These are phyloP conservation scores for Vanrija humicola DNA, from an alignment of 1,284 basidiomycete genomes.

Conservation along the genomic window DNA sequence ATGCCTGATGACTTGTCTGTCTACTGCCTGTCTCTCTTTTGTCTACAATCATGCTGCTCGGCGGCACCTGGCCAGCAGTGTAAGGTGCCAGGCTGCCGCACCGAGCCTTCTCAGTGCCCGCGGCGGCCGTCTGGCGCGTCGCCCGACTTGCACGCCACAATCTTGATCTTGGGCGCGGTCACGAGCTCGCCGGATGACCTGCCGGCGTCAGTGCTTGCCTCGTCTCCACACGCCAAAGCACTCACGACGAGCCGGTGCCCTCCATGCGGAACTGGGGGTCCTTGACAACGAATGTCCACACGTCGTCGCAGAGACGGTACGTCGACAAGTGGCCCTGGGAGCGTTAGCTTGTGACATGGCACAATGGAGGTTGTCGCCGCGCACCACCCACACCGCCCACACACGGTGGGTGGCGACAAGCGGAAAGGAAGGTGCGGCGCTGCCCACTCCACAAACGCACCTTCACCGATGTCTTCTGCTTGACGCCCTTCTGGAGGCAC, in stretches of 20 bases:
- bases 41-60: too few relatives aligned
- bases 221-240: neutral
- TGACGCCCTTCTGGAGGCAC: conserved; percentile 82
- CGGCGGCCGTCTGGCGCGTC: conserved; percentile 62
- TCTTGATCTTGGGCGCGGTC: conserved; percentile 76
- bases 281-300: conserved; percentile 95
- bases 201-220: neutral
- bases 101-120: conserved; percentile 8
- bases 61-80: too few relatives aligned
- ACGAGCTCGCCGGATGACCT: conserved; percentile 48
- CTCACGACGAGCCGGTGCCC: conserved; percentile 55
- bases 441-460: conserved; percentile 50
- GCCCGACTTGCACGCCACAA: conserved; percentile 91
- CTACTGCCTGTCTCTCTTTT: too few relatives aligned
- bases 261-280: conserved; percentile 93
- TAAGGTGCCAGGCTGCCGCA: too few relatives aligned
- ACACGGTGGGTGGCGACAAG: neutral
- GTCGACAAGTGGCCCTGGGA: conserved; percentile 79
- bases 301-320: conserved; percentile 92
- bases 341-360: conserved; percentile 6
- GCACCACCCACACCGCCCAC: neutral
- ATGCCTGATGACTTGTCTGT: too few relatives aligned
- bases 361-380: too few relatives aligned
- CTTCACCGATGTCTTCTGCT: conserved; percentile 86
- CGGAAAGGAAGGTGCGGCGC: neutral